Evolutionary conservation across 192 early-diverging fungal species (phyloP).

Genomic region (Coemansia sp.): DNA sequence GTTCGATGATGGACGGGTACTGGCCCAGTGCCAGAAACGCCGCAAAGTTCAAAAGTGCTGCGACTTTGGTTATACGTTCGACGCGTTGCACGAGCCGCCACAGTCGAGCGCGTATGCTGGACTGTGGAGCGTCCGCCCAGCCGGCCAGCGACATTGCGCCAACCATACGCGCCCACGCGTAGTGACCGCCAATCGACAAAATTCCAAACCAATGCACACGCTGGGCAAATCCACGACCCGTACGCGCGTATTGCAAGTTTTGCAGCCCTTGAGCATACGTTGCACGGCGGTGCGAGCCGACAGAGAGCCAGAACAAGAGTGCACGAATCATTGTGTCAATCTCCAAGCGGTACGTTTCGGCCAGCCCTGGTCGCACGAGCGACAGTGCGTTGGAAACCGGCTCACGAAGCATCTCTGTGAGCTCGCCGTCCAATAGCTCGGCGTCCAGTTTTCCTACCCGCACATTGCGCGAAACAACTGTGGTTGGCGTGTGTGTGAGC

Average conservation of each 20-base stretch:
- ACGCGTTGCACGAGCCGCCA: constrained; percentile 61
- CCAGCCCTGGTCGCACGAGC: constrained; percentile 54
- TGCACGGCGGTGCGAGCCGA: constrained; percentile 65
- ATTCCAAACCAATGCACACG: constrained; percentile 45
- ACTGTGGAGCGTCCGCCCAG: constrained; percentile 71
- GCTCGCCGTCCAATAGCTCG: constrained; percentile 75
- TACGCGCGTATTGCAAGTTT: constrained; percentile 75
- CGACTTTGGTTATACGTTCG: constrained; percentile 63
- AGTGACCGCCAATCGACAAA: constrained; percentile 71
- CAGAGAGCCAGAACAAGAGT: constrained; percentile 72
- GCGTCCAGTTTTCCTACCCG: constrained; percentile 85
- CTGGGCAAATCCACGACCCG: constrained; percentile 50
- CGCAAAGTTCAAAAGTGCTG: constrained; percentile 78
- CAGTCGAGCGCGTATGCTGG: constrained; percentile 50
- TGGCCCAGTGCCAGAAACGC: constrained; percentile 81
- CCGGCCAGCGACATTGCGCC: constrained; percentile 62
- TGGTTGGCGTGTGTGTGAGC: constrained; percentile 61
- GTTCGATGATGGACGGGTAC: constrained; percentile 78
- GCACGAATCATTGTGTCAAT: constrained; percentile 66
- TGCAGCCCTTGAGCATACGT: constrained; percentile 82
- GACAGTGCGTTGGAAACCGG: constrained; percentile 71
- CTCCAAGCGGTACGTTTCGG: constrained; percentile 72
- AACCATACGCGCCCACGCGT: constrained; percentile 65
- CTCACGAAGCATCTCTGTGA: constrained; percentile 74
- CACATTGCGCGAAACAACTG: constrained; percentile 46